Conservation (phyloP, 75 land plant species). For the Adiantum capillusveneris region DNA sequence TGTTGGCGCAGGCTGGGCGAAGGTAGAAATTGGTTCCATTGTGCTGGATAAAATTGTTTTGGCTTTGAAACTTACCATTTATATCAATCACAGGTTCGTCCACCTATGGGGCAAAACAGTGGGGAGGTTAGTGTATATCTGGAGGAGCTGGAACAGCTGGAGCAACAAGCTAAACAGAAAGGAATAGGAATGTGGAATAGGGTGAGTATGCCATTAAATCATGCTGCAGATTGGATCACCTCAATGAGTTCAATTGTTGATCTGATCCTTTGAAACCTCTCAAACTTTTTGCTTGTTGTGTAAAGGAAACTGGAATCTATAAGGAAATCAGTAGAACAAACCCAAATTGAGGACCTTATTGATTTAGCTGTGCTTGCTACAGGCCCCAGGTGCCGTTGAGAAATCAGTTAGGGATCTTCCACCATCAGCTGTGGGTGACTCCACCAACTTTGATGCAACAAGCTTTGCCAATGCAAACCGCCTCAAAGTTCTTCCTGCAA, state of each 20-base stretch:
- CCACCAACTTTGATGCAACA: constrained; percentile 75
- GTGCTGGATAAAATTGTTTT: background rate
- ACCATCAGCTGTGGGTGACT: constrained; percentile 89
- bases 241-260: background rate
- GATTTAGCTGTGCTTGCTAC: constrained; percentile 1
- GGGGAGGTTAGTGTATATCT: constrained; percentile 52
- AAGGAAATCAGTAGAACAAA: no score
- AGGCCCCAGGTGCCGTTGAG: constrained; percentile 84
- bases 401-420: constrained; percentile 73
- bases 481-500: constrained; percentile 65
- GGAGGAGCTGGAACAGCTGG: constrained; percentile 51
- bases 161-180: constrained; percentile 81
- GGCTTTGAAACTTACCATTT: background rate
- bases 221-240: background rate
- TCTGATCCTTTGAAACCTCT: constrained; percentile 6
- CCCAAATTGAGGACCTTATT: no score
- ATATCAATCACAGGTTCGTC: constrained; percentile 36
- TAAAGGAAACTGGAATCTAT: no score
- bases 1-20: constrained; percentile 94
- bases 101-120: constrained; percentile 52
- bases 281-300: no score
- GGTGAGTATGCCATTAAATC: constrained; percentile 31
- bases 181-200: constrained; percentile 82
- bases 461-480: constrained; percentile 55
- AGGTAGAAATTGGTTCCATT: constrained; percentile 45